A percentile compares a stretch with the other conserved stretches of the same genome.
Conservation (phyloP, 2,329 filamentous ascomycete genomes). For the Colletotrichum lupini region DNA sequence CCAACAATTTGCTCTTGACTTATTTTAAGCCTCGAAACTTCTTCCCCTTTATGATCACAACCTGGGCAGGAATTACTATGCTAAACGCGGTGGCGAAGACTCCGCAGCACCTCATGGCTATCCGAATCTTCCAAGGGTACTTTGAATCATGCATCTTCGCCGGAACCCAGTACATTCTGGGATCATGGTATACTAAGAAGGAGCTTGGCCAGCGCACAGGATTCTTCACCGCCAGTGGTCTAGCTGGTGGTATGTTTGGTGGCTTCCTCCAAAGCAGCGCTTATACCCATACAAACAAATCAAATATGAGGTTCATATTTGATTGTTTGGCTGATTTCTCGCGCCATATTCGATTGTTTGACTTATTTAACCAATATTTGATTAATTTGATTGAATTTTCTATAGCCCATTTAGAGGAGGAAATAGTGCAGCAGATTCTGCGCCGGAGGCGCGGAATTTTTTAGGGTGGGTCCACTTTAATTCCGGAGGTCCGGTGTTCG, state of each 20-base stretch:
- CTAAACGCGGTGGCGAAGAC: constrained; percentile 5
- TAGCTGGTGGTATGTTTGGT: constrained; percentile 69
- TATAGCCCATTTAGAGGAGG: too few relatives aligned
- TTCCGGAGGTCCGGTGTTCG: too few relatives aligned
- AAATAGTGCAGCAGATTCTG: too few relatives aligned
- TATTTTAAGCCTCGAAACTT: background rate
- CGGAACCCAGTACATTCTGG: constrained; percentile 55
- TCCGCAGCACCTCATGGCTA: constrained; percentile 44
- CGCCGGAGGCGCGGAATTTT: too few relatives aligned
- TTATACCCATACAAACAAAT: too few relatives aligned
- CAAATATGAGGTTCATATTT: too few relatives aligned
- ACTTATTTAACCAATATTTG: too few relatives aligned
- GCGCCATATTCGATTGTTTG: too few relatives aligned
- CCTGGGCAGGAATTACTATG: constrained; percentile 10
- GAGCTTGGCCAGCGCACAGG: constrained; percentile 72
- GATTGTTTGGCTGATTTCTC: too few relatives aligned
- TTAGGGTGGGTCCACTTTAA: too few relatives aligned
- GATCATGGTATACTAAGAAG: constrained; percentile 69
- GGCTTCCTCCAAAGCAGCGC: constrained; percentile 68
- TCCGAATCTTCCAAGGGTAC: constrained; percentile 52
- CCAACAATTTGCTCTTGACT: constrained; percentile 12
- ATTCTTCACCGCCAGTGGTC: constrained; percentile 70
- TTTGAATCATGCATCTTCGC: constrained; percentile 52
- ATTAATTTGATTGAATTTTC: too few relatives aligned
- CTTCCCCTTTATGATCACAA: constrained; percentile 17